A percentile compares a stretch with the other conserved stretches of the same genome.
Conservation (phyloP, 495 filamentous ascomycete genomes). For the Penicillium subrubescens region DNA sequence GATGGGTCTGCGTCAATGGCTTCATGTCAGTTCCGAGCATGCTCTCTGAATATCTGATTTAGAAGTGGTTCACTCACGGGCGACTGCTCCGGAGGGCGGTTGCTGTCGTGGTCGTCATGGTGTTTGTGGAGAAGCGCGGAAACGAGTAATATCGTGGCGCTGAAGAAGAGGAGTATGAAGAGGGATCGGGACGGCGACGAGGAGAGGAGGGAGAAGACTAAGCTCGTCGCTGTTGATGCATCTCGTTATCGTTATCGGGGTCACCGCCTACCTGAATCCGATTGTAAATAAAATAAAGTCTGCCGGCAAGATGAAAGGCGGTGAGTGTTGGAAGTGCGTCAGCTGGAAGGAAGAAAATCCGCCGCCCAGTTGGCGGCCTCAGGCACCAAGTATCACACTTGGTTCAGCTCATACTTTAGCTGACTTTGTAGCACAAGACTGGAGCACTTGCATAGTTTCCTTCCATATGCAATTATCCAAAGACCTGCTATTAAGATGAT, state of each 20-base stretch:
- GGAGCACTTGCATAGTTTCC: too few relatives aligned
- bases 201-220: background rate
- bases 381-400: background rate
- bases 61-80: slow-evolving; percentile 48
- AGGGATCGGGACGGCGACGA: background rate
- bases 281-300: background rate
- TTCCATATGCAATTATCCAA: too few relatives aligned
- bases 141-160: background rate
- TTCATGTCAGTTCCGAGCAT: background rate
- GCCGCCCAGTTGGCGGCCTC: background rate
- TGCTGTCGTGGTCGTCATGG: slow-evolving; percentile 75
- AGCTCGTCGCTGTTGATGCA: background rate
- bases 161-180: background rate
- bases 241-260: slow-evolving; percentile 24
- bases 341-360: background rate
- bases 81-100: slow-evolving; percentile 70
- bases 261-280: slow-evolving; percentile 18
- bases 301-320: background rate
- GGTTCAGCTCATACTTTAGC: too few relatives aligned
- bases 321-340: too few relatives aligned
- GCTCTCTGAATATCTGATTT: background rate
- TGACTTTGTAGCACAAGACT: too few relatives aligned
- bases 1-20: slow-evolving; percentile 57
- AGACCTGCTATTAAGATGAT: too few relatives aligned
- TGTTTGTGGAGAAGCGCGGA: slow-evolving; percentile 12